phyloP scores from a whole-genome alignment of 345 rosid species.

The Turritis glabra region DNA sequence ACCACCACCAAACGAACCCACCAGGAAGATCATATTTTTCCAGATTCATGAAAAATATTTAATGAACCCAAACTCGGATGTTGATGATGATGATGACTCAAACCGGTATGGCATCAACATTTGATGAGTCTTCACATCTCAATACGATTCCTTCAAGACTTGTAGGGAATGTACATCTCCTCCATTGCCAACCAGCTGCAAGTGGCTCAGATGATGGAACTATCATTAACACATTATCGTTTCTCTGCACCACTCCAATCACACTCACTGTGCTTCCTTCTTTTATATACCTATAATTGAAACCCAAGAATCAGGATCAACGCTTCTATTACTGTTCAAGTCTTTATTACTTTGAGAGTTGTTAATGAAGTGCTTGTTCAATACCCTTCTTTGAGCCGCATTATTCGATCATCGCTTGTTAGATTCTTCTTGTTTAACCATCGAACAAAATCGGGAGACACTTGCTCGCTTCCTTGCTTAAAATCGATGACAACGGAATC shows the following conservation, averaged over 20 bases:
- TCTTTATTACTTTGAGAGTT: neutral
- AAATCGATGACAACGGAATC: conserved; percentile 74
- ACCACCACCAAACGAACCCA: conserved; percentile 30
- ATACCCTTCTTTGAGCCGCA: conserved; percentile 96
- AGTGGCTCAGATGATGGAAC: conserved; percentile 84
- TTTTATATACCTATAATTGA: conserved; percentile 70
- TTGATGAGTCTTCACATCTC: conserved; percentile 94
- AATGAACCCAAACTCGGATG: conserved; percentile 30
- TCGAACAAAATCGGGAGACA: conserved; percentile 76
- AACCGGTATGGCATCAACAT: conserved; percentile 92
- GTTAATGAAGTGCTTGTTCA: conserved; percentile 15
- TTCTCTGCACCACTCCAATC: conserved; percentile 94
- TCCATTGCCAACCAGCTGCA: conserved; percentile 93
- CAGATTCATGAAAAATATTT: conserved; percentile 34
- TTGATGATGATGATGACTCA: conserved; percentile 35
- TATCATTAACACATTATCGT: conserved; percentile 95
- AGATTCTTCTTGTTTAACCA: conserved; percentile 88
- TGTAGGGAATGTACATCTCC: conserved; percentile 76
- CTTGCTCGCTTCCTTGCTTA: conserved; percentile 65
- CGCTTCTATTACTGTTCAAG: neutral
- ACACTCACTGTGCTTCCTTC: conserved; percentile 99
- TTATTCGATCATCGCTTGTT: conserved; percentile 81
- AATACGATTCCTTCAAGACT: conserved; percentile 88
- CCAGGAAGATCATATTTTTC: conserved; percentile 22
- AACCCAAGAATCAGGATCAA: conserved; percentile 4